Evolutionary conservation across 1,139 yeast genomes (phyloP), one percentile per base, ranked within the genome.

Genomic region (Pichia sp.): DNA sequence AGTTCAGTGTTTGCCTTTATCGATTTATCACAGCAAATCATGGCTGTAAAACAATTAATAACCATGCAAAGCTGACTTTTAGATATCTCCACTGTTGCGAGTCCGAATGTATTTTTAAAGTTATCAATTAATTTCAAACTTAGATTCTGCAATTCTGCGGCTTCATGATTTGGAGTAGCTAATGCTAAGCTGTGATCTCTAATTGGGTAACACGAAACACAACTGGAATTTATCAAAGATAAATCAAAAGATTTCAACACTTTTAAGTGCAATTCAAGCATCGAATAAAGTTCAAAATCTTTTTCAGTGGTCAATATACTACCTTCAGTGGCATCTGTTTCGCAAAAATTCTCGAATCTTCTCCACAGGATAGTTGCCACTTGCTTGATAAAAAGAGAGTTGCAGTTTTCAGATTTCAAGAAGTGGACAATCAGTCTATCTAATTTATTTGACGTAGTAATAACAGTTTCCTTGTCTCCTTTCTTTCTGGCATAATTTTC

Each of bases 401-500:
- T 38, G 4, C 19, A 1, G 8, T 34, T 38, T 4, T 23, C 13
- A 1, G 47, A 29, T 10, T 36, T 47, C 7, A 57, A n/a, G 6
- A 40, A 16, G n/a, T 45, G 13, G 13, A 45, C 34, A 23, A 55
- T 46, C 4, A 16, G 26, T 10, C 31, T 48, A 23, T 57, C 57
- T 38, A 57, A 41, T 41, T 52, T 34, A 29, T 32, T 19, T 2
- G 54, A 45, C 3, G 45, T 13, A 19, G 31, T 19, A 30, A 32
- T n/a, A 56, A 52, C 36, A 54, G 42, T 8, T 51, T 54, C 34
- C 47, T 49, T 31, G 58, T 50, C 36, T 49, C 60, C 36, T 56
- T 36, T 13, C 55, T 45, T n/a, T 8, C 50, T 15, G 8, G 45
- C 50, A 49, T 45, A 55, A 15, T 49, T 49, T 47, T 59, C 61